Conservation (phyloP, 192 early-diverging fungal species). For the Rhizophagus prolifer region DNA sequence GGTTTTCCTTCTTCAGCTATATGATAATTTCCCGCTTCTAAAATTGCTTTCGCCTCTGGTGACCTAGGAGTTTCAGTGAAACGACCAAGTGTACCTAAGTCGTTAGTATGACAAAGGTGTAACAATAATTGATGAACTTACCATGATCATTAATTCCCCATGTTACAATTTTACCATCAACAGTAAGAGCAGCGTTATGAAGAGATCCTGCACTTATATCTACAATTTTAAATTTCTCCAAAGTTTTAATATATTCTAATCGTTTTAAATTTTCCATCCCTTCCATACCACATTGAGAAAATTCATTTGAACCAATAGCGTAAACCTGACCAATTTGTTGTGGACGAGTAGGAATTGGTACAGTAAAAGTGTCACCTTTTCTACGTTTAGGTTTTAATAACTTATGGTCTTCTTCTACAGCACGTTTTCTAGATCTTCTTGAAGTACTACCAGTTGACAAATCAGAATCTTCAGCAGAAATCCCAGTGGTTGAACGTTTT, state of each 20-base stretch:
- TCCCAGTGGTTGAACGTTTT: not conserved
- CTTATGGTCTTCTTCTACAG: not conserved
- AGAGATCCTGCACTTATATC: constrained; percentile 10
- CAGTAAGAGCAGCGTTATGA: constrained; percentile 15
- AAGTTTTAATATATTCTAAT: not conserved
- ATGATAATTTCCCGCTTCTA: not conserved
- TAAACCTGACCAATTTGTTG: not conserved
- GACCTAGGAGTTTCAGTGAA: not conserved
- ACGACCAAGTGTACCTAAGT: constrained; percentile 56
- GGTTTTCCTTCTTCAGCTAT: constrained; percentile 68
- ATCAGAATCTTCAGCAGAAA: not conserved
- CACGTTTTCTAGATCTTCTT: not conserved
- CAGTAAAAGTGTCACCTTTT: not conserved
- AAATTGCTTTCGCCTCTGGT: not conserved
- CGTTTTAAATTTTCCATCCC: not conserved
- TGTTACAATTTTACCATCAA: constrained; percentile 9
- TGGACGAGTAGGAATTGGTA: not conserved
- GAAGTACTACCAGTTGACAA: not conserved
- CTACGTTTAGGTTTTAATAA: not conserved
- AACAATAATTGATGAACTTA: not conserved
- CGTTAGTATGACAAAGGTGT: not conserved
- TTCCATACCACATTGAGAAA: not conserved
- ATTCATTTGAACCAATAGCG: not conserved
- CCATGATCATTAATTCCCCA: constrained; percentile 8
- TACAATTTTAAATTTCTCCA: not conserved